Conservation (phyloP, 306 rosid genomes). For the Fragaria ananassa region DNA sequence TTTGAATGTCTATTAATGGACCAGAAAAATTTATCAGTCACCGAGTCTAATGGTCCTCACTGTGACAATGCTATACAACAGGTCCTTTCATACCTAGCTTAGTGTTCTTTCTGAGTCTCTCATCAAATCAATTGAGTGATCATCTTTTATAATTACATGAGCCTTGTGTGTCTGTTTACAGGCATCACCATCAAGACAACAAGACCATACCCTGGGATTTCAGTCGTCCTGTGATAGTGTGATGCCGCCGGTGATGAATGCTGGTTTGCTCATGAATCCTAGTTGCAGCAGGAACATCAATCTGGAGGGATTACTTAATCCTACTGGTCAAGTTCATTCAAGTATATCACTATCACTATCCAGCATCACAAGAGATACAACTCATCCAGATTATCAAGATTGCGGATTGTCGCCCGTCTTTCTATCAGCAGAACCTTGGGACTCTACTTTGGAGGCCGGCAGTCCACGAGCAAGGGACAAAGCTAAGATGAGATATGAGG, state of each 20-base stretch:
- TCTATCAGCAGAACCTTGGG: constrained; percentile 65
- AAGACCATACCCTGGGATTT: constrained; percentile 44
- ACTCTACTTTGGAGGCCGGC: constrained; percentile 52
- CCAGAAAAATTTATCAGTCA: constrained; percentile 42
- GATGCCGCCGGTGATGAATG: constrained; percentile 39
- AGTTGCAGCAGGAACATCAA: constrained; percentile 43
- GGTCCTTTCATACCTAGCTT: constrained; percentile 38
- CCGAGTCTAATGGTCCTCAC: constrained; percentile 49
- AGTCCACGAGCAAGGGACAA: constrained; percentile 70
- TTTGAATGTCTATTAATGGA: constrained; percentile 55
- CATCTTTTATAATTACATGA: not conserved
- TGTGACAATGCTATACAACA: constrained; percentile 60
- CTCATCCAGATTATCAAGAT: constrained; percentile 58
- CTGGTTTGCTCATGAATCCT: constrained; percentile 42
- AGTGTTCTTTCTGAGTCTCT: constrained; percentile 12
- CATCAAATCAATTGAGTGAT: not conserved
- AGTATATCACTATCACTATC: constrained; percentile 52
- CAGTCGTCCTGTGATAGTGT: constrained; percentile 40
- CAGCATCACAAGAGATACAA: constrained; percentile 56
- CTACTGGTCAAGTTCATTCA: constrained; percentile 58
- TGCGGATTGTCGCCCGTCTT: constrained; percentile 56
- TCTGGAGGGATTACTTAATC: constrained; percentile 43
- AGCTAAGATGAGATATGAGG: constrained; percentile 79
- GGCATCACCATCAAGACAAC: constrained; percentile 61
- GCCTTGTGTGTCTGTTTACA: constrained; percentile 11